A percentile compares a stretch with the other conserved stretches of the same genome.
These are phyloP conservation scores for Saccharomycopsis olivae DNA, from an alignment of 805 yeast genomes.

Conservation along the genomic window DNA sequence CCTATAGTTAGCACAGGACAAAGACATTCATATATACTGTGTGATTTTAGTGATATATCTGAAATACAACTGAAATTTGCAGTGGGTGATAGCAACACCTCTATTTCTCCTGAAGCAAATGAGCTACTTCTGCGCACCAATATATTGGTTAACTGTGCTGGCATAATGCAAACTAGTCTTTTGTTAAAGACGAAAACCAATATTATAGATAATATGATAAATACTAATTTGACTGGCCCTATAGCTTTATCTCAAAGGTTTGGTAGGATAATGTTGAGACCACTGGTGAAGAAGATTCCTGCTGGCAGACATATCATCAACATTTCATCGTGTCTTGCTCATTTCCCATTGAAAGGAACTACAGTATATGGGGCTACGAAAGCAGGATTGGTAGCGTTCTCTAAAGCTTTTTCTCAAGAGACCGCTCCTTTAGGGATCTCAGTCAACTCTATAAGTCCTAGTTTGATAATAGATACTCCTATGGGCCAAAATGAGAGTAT, in stretches of 20 bases:
- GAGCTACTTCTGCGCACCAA: slow-evolving; percentile 18
- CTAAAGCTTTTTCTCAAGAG: slow-evolving; percentile 50
- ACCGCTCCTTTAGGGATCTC: slow-evolving; percentile 40
- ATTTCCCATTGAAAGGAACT: slow-evolving; percentile 40
- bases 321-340: slow-evolving; percentile 54
- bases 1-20: slow-evolving; percentile 15
- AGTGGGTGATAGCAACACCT: background rate
- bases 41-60: slow-evolving; percentile 25
- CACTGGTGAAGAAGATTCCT: slow-evolving; percentile 18
- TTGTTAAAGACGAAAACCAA: slow-evolving; percentile 31
- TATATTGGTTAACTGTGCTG: slow-evolving; percentile 36
- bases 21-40: slow-evolving; percentile 26
- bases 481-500: slow-evolving; percentile 46
- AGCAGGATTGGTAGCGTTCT: slow-evolving; percentile 57
- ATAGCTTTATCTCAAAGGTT: slow-evolving; percentile 47
- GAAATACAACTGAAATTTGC: background rate
- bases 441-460: slow-evolving; percentile 61
- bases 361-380: slow-evolving; percentile 61
- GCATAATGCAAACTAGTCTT: slow-evolving; percentile 48
- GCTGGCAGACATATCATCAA: slow-evolving; percentile 33
- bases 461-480: slow-evolving; percentile 53
- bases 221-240: slow-evolving; percentile 50
- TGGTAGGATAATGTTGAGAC: slow-evolving; percentile 38
- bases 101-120: background rate
- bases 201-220: slow-evolving; percentile 31